Evolutionary conservation across 2,329 filamentous ascomycete genomes (phyloP).

Genomic region (Nemania serpens): DNA sequence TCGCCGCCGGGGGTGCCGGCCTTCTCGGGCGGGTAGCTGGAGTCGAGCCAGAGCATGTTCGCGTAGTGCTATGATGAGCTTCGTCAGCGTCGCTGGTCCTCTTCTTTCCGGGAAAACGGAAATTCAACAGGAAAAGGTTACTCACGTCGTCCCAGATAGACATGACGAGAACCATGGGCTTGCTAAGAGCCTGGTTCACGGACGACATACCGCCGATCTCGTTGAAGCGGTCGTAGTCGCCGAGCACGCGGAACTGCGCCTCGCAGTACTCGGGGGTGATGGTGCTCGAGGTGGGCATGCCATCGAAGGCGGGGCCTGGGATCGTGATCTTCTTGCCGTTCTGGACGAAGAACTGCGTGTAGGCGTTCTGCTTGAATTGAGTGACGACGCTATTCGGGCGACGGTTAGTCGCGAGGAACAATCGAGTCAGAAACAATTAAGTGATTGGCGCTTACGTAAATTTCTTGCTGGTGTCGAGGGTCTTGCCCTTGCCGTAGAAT

Average conservation of each 20-base stretch:
- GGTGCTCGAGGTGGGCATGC: constrained; percentile 34
- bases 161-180: constrained; percentile 67
- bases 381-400: constrained; percentile 54
- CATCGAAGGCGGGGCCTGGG: constrained; percentile 39
- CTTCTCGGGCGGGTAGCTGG: constrained; percentile 50
- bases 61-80: constrained; percentile 49
- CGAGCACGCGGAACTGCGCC: constrained; percentile 56
- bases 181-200: constrained; percentile 56
- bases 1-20: constrained; percentile 48
- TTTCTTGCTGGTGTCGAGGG: constrained; percentile 59
- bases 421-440: not conserved
- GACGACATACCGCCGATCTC: constrained; percentile 56
- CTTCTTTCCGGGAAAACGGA: not conserved
- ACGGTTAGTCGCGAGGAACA: constrained; percentile 1
- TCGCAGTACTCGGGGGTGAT: constrained; percentile 62
- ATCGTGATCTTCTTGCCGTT: constrained; percentile 56
- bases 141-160: constrained; percentile 62
- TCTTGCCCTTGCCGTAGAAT: constrained; percentile 64
- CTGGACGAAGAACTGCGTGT: constrained; percentile 65
- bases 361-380: constrained; percentile 53
- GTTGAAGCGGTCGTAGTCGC: constrained; percentile 56
- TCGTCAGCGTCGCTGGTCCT: constrained; percentile 17
- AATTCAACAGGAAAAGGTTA: not conserved
- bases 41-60: constrained; percentile 67
- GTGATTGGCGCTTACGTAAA: constrained; percentile 50